Conservation (phyloP, 768 basidiomycete species). For the Suillus americanus region DNA sequence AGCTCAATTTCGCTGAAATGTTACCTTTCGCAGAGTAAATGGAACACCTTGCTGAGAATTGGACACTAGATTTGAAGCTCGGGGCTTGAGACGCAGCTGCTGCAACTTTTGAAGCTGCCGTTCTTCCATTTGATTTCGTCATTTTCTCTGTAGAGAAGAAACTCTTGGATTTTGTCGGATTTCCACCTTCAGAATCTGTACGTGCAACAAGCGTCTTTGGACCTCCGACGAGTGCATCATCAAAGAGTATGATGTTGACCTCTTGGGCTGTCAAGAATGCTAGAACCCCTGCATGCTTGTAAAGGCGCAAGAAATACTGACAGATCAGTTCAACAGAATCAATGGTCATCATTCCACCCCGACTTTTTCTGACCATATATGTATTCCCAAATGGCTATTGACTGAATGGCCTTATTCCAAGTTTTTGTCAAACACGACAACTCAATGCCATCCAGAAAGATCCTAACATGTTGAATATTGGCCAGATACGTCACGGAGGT, state of each 20-base stretch:
- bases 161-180: background rate
- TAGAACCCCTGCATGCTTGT: background rate
- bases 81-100: background rate
- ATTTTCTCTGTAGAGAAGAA: background rate
- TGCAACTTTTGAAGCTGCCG: too few species aligned
- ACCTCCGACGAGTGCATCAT: background rate
- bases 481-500: conserved; percentile 51
- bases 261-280: background rate
- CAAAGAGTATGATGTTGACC: background rate
- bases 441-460: background rate
- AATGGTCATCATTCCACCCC: background rate
- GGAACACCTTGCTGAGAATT: background rate
- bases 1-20: conserved; percentile 58
- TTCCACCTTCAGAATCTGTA: background rate
- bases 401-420: background rate
- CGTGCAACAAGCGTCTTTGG: background rate
- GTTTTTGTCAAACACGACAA: background rate
- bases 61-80: background rate
- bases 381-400: background rate
- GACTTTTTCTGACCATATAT: background rate
- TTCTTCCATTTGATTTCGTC: background rate
- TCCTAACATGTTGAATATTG: conserved; percentile 23
- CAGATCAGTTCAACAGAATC: background rate
- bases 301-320: background rate
- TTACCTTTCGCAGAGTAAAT: conserved; percentile 36